A percentile compares a stretch with the other conserved stretches of the same genome.
Conservation (phyloP, 139 green algal species). For the Ettlia oleoabundans region DNA sequence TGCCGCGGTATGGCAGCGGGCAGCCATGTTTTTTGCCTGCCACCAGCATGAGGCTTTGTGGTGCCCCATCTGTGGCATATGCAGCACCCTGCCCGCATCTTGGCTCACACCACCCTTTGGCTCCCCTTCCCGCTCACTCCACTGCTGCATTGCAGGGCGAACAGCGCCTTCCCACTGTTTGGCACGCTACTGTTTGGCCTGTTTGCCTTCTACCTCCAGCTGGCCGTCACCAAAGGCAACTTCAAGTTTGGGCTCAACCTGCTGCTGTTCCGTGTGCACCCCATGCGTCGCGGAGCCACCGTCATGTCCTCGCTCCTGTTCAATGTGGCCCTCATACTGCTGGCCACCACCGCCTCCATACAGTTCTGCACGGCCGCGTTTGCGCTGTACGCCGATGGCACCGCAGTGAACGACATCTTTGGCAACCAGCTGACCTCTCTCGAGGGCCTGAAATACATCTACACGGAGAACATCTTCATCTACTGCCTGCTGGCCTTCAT, state of each 20-base stretch:
- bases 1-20: no score
- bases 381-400: conserved; percentile 84
- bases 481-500: conserved; percentile 62
- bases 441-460: conserved; percentile 87
- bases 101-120: no score
- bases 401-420: conserved; percentile 88
- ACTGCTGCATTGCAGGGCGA: no score
- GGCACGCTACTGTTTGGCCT: conserved; percentile 87
- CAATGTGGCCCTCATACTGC: conserved; percentile 93
- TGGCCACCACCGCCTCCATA: conserved; percentile 85
- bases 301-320: conserved; percentile 97
- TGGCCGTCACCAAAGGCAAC: conserved; percentile 86
- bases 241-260: conserved; percentile 93
- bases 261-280: conserved; percentile 87
- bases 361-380: conserved; percentile 94
- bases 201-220: conserved; percentile 92
- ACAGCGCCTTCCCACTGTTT: conserved; percentile 90
- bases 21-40: neutral
- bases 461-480: conserved; percentile 85
- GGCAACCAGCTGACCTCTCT: conserved; percentile 74
- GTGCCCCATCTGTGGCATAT: no score
- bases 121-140: neutral
- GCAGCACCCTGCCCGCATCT: no score
- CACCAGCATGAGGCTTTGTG: neutral
- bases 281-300: conserved; percentile 82